Conservation (phyloP, 208 protist species). For the Acanthamoeba polyphaga region DNA sequence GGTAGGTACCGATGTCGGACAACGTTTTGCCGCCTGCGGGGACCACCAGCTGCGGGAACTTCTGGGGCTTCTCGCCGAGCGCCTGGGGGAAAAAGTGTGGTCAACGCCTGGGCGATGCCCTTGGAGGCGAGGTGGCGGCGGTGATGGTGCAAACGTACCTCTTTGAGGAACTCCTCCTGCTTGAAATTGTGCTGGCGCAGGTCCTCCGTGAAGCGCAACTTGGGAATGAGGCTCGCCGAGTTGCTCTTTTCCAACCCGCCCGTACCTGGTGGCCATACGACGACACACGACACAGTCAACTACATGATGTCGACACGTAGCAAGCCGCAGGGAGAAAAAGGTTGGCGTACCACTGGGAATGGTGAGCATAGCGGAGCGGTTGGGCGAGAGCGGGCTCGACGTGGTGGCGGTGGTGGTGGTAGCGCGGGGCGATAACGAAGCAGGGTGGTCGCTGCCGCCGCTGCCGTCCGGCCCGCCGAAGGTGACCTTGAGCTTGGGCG, state of each 20-base stretch:
- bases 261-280: background rate
- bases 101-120: background rate
- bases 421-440: background rate
- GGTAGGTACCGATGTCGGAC: slow-evolving; percentile 27
- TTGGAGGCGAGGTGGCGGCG: background rate
- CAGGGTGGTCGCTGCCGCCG: too few species aligned
- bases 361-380: background rate
- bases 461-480: background rate
- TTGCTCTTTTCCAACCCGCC: slow-evolving; percentile 59
- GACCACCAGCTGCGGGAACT: slow-evolving; percentile 30
- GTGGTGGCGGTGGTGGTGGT: background rate
- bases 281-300: background rate
- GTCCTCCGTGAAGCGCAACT: slow-evolving; percentile 70
- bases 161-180: slow-evolving; percentile 70
- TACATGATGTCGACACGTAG: background rate
- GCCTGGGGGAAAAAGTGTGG: background rate
- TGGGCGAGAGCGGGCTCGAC: slow-evolving; percentile 1
- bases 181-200: slow-evolving; percentile 71
- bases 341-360: background rate
- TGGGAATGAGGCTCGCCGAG: slow-evolving; percentile 60
- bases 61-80: slow-evolving; percentile 59
- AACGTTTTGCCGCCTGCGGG: slow-evolving; percentile 35
- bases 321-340: background rate
- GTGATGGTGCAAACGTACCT: background rate
- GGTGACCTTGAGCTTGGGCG: slow-evolving; percentile 63